phyloP scores from a whole-genome alignment of 2,329 filamentous ascomycete species.

The Aspergillus neoniger region DNA sequence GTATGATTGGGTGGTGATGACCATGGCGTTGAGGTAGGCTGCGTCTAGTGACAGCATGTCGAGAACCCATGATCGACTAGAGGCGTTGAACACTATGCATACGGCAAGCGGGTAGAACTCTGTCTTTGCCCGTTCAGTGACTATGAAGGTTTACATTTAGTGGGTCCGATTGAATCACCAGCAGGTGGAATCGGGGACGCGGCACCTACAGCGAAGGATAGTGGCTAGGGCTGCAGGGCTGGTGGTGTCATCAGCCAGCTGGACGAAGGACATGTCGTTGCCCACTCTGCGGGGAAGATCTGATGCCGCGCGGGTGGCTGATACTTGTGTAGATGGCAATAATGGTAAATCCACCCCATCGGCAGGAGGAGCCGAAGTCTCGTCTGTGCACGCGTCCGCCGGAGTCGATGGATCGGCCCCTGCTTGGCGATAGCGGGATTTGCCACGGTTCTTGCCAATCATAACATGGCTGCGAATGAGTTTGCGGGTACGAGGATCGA shows the following conservation, averaged over 20 bases:
- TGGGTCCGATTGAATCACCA: neutral
- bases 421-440: conserved; percentile 12
- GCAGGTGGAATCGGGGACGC: neutral
- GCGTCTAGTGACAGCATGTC: conserved; percentile 36
- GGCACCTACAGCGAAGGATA: neutral
- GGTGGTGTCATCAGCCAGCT: neutral
- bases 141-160: conserved; percentile 5
- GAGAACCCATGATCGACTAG: conserved; percentile 27
- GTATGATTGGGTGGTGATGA: conserved; percentile 39
- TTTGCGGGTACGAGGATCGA: conserved; percentile 35
- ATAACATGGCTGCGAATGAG: conserved; percentile 48
- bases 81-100: neutral
- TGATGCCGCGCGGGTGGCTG: neutral
- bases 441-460: conserved; percentile 46
- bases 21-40: conserved; percentile 40
- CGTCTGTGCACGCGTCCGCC: neutral
- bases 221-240: neutral
- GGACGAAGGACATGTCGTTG: neutral
- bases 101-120: neutral
- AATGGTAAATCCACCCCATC: too few relatives aligned
- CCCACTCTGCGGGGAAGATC: neutral
- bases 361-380: neutral
- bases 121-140: neutral
- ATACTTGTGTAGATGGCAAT: conserved; percentile 16
- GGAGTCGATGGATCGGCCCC: neutral